phyloP scores from a whole-genome alignment of 2,329 filamentous ascomycete genomes.

The Cladosporium sp. region DNA sequence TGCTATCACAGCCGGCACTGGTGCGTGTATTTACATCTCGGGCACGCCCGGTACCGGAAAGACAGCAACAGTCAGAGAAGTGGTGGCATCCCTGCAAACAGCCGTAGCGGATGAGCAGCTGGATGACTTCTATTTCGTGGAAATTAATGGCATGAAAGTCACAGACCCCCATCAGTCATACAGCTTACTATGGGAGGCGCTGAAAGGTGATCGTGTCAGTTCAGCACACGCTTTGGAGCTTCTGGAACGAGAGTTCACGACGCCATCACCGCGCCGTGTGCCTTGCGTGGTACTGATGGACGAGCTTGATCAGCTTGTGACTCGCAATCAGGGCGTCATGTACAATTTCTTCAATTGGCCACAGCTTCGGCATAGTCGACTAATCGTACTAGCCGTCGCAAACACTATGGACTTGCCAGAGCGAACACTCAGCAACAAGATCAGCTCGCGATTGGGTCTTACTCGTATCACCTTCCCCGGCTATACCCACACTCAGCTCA shows the following conservation, averaged over 20 bases:
- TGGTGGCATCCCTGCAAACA: slow-evolving; percentile 82
- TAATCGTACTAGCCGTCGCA: slow-evolving; percentile 94
- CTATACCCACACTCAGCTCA: slow-evolving; percentile 94
- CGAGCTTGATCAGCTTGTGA: slow-evolving; percentile 94
- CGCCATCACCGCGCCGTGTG: slow-evolving; percentile 81
- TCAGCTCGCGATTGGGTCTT: slow-evolving; percentile 76
- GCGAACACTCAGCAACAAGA: slow-evolving; percentile 94
- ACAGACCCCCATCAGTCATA: slow-evolving; percentile 97
- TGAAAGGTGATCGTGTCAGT: slow-evolving; percentile 88
- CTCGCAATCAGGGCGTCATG: slow-evolving; percentile 99
- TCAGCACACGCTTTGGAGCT: slow-evolving; percentile 87
- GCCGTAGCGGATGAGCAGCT: slow-evolving; percentile 83
- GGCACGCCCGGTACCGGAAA: slow-evolving; percentile 98
- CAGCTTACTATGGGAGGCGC: slow-evolving; percentile 87
- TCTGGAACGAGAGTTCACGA: slow-evolving; percentile 84
- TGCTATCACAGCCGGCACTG: slow-evolving; percentile 86
- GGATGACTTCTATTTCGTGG: slow-evolving; percentile 97
- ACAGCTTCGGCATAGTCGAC: slow-evolving; percentile 76
- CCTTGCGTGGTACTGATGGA: slow-evolving; percentile 98
- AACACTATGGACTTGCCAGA: slow-evolving; percentile 99
- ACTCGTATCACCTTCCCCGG: slow-evolving; percentile 95
- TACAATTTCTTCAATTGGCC: slow-evolving; percentile 99
- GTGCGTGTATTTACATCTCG: slow-evolving; percentile 97
- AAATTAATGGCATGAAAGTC: slow-evolving; percentile 99
- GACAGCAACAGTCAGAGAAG: slow-evolving; percentile 93